A percentile compares a stretch with the other conserved stretches of the same genome.
phyloP scores from a whole-genome alignment of 768 basidiomycete species.

The Mycena capillaripes region DNA sequence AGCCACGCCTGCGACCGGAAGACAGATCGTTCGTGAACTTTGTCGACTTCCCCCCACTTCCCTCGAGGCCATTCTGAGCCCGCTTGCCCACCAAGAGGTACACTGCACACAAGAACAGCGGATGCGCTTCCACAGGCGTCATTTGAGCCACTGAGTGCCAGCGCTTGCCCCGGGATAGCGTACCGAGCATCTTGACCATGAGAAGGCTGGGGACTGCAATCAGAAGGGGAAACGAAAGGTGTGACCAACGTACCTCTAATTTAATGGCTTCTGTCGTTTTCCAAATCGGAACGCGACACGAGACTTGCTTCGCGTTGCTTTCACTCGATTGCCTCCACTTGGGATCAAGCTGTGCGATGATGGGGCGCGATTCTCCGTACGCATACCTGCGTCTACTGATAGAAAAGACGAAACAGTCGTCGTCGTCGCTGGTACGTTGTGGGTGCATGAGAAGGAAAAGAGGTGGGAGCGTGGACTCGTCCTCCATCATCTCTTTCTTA shows the following conservation, averaged over 20 bases:
- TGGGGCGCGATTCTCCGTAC: slow-evolving; percentile 84
- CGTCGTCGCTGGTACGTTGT: slow-evolving; percentile 79
- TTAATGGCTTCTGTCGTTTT: slow-evolving; percentile 59
- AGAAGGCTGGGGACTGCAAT: slow-evolving; percentile 60
- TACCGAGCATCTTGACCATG: slow-evolving; percentile 69
- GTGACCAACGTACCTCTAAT: slow-evolving; percentile 63
- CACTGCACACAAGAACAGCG: slow-evolving; percentile 83
- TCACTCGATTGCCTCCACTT: slow-evolving; percentile 83
- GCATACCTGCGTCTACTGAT: slow-evolving; percentile 83
- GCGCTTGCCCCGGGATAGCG: slow-evolving; percentile 68
- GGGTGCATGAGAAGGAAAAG: slow-evolving; percentile 92
- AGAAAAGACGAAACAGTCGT: slow-evolving; percentile 91
- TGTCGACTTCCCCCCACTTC: slow-evolving; percentile 86
- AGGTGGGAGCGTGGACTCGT: slow-evolving; percentile 68
- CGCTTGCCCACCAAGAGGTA: slow-evolving; percentile 78
- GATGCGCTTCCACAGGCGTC: slow-evolving; percentile 82
- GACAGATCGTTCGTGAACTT: slow-evolving; percentile 85
- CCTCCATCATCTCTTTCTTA: slow-evolving; percentile 61
- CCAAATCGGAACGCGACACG: slow-evolving; percentile 79
- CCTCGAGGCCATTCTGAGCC: slow-evolving; percentile 85
- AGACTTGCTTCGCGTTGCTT: slow-evolving; percentile 62
- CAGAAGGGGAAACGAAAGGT: slow-evolving; percentile 13
- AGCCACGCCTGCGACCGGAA: slow-evolving; percentile 92
- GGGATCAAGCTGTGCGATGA: slow-evolving; percentile 79
- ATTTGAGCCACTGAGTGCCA: slow-evolving; percentile 65